Evolutionary conservation across 768 basidiomycete species (phyloP), one percentile per base, ranked within the genome.

Genomic region (Termitomyces sp.): DNA sequence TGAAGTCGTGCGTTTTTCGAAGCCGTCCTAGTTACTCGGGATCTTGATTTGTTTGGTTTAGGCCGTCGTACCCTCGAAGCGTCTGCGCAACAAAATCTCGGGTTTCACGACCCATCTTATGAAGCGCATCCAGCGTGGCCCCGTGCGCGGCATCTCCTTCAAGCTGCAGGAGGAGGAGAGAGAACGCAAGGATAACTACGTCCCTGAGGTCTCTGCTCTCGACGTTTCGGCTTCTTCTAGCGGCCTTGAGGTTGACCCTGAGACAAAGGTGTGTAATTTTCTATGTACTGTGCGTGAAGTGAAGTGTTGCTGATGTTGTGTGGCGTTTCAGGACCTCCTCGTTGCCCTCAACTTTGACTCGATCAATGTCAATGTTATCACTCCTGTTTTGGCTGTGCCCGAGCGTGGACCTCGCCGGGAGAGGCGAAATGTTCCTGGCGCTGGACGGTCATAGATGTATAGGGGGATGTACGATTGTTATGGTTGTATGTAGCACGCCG

Each of bases 51-150:
- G n/a, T n/a, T n/a, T n/a, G n/a, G n/a, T n/a, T 4, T 62, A 94
- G 92, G 92, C 94, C 61, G 81, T 91, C 66, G 96, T 99, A 68
- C 96, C 96, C 62, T 98, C 97, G 59, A 98, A 99, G 82, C 94
- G 96, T 69, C 88, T 99, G 70, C 89, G 97, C 75, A 99, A 99
- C 92, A 99, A 99, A 86, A 91, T 99, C 73, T 90, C 96, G 12
- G 97, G 97, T 51, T 99, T 98, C 88, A 99, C 97, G 62, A 99
- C 97, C 71, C 97, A 99, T 76, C 83, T 99, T 77, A 99, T 99
- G 97, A 98, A 95, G 86, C 95, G 97, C 73, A 99, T 99, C 71
- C 94, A 97, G 78, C 88, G 88, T 62, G 97, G 97, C 3, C 97
- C 97, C 70, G 97, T 99, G 66, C 94, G 95, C 66, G 97, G 97